Conservation (phyloP, 805 yeast species). For the Barnettozyma californica region DNA sequence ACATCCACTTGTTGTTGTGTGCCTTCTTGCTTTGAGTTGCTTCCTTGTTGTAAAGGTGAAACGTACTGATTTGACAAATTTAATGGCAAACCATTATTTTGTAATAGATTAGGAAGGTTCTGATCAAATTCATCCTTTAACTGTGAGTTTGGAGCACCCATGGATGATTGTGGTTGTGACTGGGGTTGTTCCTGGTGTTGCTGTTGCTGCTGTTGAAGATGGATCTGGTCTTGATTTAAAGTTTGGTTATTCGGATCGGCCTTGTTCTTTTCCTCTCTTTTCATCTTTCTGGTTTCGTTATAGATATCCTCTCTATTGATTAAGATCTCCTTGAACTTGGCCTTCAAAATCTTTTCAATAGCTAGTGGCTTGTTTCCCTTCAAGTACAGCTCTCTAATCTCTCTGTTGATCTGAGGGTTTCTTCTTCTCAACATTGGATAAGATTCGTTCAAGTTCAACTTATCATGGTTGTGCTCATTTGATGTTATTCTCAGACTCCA, state of each 20-base stretch:
- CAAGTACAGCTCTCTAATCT: slow-evolving; percentile 26
- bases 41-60: not conserved
- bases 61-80: slow-evolving; percentile 7
- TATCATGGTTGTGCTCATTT: slow-evolving; percentile 27
- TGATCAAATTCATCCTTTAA: slow-evolving; percentile 21
- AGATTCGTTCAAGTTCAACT: slow-evolving; percentile 24
- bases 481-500: slow-evolving; percentile 25
- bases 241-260: not conserved
- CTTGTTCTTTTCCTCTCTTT: slow-evolving; percentile 25
- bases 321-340: slow-evolving; percentile 22
- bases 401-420: slow-evolving; percentile 27
- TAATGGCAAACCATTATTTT: slow-evolving; percentile 13
- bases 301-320: slow-evolving; percentile 28
- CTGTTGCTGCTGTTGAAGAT: slow-evolving; percentile 7
- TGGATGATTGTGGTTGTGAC: not conserved
- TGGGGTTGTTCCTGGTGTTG: slow-evolving; percentile 2
- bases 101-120: slow-evolving; percentile 24
- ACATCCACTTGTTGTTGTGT: slow-evolving; percentile 1
- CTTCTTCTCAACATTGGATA: slow-evolving; percentile 29
- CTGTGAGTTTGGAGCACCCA: slow-evolving; percentile 14
- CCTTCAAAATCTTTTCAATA: slow-evolving; percentile 24
- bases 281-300: slow-evolving; percentile 30
- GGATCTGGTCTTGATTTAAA: not conserved
- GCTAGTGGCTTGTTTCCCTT: slow-evolving; percentile 26
- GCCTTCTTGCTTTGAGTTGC: slow-evolving; percentile 6